Evolutionary conservation across 176 grass and related monocot genomes (phyloP).

Genomic region (Metroxylon sagu): DNA sequence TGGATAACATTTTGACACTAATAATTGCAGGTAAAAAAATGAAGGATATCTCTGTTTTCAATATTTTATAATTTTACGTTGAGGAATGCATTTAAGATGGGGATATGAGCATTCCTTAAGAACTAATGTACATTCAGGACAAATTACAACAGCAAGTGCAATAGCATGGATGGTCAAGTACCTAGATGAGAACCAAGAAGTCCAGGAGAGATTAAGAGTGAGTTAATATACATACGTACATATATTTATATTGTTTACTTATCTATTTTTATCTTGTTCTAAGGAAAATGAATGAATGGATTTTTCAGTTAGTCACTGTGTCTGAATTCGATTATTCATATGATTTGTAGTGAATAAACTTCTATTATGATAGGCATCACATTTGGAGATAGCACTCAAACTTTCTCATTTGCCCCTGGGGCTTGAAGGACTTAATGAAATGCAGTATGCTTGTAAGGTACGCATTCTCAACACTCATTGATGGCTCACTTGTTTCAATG

Average conservation of each 20-base stretch:
- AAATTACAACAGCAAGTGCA: conserved; percentile 75
- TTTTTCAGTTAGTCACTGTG: no score
- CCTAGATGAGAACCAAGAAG: conserved; percentile 43
- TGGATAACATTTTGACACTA: conserved; percentile 84
- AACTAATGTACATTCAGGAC: conserved; percentile 30
- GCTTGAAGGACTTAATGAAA: conserved; percentile 46
- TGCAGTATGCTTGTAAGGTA: conserved; percentile 69
- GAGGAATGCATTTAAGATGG: background rate
- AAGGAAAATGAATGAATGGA: no score
- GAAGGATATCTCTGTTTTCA: no score
- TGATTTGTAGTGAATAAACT: background rate
- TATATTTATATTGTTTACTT: no score
- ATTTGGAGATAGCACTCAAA: conserved; percentile 40
- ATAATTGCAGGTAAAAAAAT: conserved; percentile 66
- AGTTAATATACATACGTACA: background rate
- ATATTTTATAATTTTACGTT: no score
- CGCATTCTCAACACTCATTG: no score
- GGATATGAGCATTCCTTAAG: background rate
- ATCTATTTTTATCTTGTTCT: no score
- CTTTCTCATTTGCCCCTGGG: conserved; percentile 20
- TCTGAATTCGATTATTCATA: background rate
- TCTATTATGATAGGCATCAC: conserved; percentile 33
- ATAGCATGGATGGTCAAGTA: conserved; percentile 96
- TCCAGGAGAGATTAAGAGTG: conserved; percentile 73
- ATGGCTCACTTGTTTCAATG: no score